A percentile compares a stretch with the other conserved stretches of the same genome.
Evolutionary conservation across 2,329 filamentous ascomycete species (phyloP).

Genomic region (Fusarium nisikadoi): DNA sequence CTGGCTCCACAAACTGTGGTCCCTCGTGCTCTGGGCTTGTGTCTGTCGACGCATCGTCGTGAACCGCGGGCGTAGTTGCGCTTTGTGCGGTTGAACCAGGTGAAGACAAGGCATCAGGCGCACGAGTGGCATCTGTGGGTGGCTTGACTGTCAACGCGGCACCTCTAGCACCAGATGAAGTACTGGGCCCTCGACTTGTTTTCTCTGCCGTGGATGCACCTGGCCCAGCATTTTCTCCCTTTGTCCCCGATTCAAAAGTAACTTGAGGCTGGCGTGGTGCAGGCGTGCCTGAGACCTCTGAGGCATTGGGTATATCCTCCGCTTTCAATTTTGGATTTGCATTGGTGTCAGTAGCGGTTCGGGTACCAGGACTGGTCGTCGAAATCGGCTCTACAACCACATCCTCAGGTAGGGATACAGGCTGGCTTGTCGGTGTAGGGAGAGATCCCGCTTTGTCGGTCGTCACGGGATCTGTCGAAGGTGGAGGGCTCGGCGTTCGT

Average conservation of each 20-base stretch:
- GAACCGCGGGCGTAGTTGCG: slow-evolving; percentile 75
- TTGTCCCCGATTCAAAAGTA: slow-evolving; percentile 48
- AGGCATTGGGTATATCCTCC: background rate
- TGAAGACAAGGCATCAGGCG: slow-evolving; percentile 61
- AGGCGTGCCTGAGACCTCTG: background rate
- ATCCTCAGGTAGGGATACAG: slow-evolving; percentile 1
- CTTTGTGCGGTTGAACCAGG: slow-evolving; percentile 77
- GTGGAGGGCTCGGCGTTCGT: slow-evolving; percentile 19
- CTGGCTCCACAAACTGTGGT: slow-evolving; percentile 63
- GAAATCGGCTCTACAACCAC: slow-evolving; percentile 25
- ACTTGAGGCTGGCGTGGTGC: slow-evolving; percentile 44
- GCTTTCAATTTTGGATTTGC: background rate
- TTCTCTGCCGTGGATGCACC: slow-evolving; percentile 9
- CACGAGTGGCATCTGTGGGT: slow-evolving; percentile 50
- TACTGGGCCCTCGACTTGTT: slow-evolving; percentile 2
- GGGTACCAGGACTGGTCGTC: slow-evolving; percentile 10
- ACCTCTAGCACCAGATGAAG: slow-evolving; percentile 3
- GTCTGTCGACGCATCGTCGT: slow-evolving; percentile 75
- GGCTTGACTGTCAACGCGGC: slow-evolving; percentile 47
- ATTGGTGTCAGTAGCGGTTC: background rate
- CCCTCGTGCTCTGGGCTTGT: slow-evolving; percentile 79
- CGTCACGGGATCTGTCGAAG: slow-evolving; percentile 18
- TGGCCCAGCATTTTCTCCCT: slow-evolving; percentile 32
- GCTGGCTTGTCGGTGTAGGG: background rate
- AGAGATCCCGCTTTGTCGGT: background rate